A percentile compares a stretch with the other conserved stretches of the same genome.
Evolutionary conservation across 495 filamentous ascomycete species (phyloP).

Genomic region (Cetradonia linearis): DNA sequence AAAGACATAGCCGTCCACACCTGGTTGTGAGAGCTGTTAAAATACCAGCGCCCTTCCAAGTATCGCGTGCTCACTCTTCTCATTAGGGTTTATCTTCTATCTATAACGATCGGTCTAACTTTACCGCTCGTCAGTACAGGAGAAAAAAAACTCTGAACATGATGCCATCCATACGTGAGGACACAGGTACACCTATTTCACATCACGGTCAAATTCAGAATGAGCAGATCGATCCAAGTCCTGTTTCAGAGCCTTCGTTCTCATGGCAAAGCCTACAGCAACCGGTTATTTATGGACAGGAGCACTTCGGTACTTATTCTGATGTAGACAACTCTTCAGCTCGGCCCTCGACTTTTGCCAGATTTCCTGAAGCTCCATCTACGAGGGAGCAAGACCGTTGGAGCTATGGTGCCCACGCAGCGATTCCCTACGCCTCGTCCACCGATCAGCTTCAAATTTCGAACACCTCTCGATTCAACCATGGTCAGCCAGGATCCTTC

Average conservation of each 20-base stretch:
- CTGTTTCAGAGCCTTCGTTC: background rate
- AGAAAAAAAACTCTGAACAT: background rate
- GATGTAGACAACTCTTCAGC: background rate
- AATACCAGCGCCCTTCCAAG: background rate
- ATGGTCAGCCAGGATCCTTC: background rate
- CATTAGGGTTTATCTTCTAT: background rate
- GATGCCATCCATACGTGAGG: conserved; percentile 3
- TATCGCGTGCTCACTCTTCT: background rate
- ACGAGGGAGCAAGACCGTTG: background rate
- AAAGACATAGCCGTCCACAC: conserved; percentile 4
- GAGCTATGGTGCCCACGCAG: background rate
- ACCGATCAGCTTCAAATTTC: background rate
- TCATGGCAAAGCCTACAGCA: conserved; percentile 1
- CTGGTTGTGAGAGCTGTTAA: background rate
- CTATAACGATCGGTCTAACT: background rate
- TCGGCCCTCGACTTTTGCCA: background rate
- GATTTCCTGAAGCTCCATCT: background rate
- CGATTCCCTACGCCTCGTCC: background rate
- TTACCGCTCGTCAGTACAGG: background rate
- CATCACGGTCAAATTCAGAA: background rate
- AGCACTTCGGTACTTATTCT: background rate
- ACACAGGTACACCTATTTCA: conserved; percentile 8
- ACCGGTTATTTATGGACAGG: background rate
- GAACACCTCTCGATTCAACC: background rate
- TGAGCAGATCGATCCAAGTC: background rate